A percentile compares a stretch with the other conserved stretches of the same genome.
Conservation (phyloP, 108 stramenopile genomes). For the Nitzschia inconspicua region DNA sequence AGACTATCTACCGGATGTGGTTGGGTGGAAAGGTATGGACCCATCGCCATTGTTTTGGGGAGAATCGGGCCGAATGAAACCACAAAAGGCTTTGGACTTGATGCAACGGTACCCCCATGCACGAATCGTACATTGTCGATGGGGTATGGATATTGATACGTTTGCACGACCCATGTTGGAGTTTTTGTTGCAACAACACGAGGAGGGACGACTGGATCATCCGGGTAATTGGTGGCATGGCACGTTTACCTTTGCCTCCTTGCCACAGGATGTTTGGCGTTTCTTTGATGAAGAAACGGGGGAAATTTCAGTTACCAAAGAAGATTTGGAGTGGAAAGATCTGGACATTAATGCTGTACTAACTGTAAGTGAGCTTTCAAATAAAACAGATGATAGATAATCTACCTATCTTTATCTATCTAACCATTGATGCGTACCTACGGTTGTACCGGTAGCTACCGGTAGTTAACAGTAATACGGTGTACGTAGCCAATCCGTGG, state of each 20-base stretch:
- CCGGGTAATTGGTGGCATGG: constrained; percentile 1
- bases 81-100: constrained; percentile 31
- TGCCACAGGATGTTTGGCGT: constrained; percentile 30
- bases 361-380: too few species aligned
- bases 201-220: constrained; percentile 3
- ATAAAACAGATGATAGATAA: too few species aligned
- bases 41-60: constrained; percentile 24
- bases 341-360: too few species aligned
- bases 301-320: not conserved
- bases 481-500: too few species aligned
- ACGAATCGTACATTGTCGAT: constrained; percentile 31
- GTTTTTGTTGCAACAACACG: constrained; percentile 8
- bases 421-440: too few species aligned
- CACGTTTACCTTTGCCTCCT: constrained; percentile 20
- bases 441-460: too few species aligned
- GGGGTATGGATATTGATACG: constrained; percentile 19
- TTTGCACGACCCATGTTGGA: constrained; percentile 12
- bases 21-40: not conserved
- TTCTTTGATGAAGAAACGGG: constrained; percentile 30
- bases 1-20: constrained; percentile 30
- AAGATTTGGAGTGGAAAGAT: constrained; percentile 22
- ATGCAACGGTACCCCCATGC: constrained; percentile 22
- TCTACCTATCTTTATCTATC: too few species aligned
- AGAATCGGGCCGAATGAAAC: constrained; percentile 32
- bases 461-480: too few species aligned